A percentile compares a stretch with the other conserved stretches of the same genome.
Conservation (phyloP, 345 rosid species). For the Arabis hirsuta region DNA sequence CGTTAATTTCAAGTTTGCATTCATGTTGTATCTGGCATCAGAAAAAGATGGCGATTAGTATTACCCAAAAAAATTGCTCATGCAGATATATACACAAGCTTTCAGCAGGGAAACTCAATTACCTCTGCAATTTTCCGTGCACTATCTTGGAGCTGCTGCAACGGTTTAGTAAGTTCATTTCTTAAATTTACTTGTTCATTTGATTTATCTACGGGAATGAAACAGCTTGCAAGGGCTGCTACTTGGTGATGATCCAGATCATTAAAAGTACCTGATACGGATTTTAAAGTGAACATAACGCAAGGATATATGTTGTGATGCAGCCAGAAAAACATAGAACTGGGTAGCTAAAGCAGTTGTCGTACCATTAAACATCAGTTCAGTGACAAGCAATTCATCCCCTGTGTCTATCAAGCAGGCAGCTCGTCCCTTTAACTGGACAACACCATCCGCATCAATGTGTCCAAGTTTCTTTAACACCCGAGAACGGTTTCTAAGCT, state of each 20-base stretch:
- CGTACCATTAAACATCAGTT: conserved; percentile 95
- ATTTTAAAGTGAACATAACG: conserved; percentile 21
- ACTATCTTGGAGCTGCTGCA: conserved; percentile 95
- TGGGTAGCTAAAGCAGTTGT: conserved; percentile 15
- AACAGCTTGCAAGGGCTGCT: conserved; percentile 98
- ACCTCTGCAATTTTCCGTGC: conserved; percentile 99
- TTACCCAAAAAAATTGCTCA: background rate
- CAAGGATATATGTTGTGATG: conserved; percentile 10
- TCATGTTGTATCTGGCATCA: conserved; percentile 85
- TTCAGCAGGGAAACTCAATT: conserved; percentile 14
- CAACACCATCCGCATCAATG: conserved; percentile 83
- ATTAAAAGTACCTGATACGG: conserved; percentile 81
- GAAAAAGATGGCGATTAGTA: conserved; percentile 6
- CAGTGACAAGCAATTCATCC: conserved; percentile 98
- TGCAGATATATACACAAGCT: conserved; percentile 7
- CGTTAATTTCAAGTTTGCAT: conserved; percentile 88
- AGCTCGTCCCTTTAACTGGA: conserved; percentile 94
- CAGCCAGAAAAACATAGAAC: conserved; percentile 14
- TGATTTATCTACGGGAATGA: conserved; percentile 97
- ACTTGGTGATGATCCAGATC: conserved; percentile 97
- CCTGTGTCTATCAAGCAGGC: conserved; percentile 99
- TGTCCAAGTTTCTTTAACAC: conserved; percentile 97
- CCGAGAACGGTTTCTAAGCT: conserved; percentile 88
- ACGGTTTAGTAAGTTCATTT: conserved; percentile 85
- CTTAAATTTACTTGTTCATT: conserved; percentile 84